Percentiles rank a stretch among this genome's conserved stretches.
These are phyloP conservation scores for Durotheca rogersii DNA, from an alignment of 495 filamentous ascomycete genomes.

Conservation along the genomic window DNA sequence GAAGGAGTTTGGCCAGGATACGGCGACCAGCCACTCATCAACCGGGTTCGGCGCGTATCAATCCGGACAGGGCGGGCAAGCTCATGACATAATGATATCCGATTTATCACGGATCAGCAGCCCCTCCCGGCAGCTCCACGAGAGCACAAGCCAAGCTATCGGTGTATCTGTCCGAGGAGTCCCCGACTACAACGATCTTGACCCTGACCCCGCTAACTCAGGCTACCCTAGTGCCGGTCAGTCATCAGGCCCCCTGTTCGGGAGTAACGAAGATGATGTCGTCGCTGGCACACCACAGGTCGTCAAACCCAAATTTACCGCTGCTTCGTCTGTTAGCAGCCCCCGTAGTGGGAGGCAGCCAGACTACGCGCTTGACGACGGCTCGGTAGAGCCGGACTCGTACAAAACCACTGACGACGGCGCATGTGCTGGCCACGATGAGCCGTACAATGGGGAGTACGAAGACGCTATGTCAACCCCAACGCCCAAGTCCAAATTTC, in stretches of 20 bases:
- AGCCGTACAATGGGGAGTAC: not conserved
- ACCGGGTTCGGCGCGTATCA: slow-evolving; percentile 7
- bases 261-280: slow-evolving; percentile 19
- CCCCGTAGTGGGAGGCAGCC: slow-evolving; percentile 43
- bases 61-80: slow-evolving; percentile 14
- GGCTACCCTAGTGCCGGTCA: slow-evolving; percentile 7
- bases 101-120: slow-evolving; percentile 29
- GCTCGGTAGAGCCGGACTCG: slow-evolving; percentile 29
- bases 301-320: slow-evolving; percentile 7
- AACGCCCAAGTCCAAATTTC: slow-evolving; percentile 12
- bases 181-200: not conserved
- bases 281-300: slow-evolving; percentile 26
- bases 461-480: slow-evolving; percentile 14
- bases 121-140: slow-evolving; percentile 34
- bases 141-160: slow-evolving; percentile 26
- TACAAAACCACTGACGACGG: slow-evolving; percentile 26
- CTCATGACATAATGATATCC: slow-evolving; percentile 13
- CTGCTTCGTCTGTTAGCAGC: slow-evolving; percentile 38
- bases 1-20: not conserved
- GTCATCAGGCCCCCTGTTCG: slow-evolving; percentile 20
- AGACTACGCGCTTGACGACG: slow-evolving; percentile 36
- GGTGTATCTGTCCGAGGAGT: slow-evolving; percentile 2
- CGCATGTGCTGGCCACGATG: not conserved
- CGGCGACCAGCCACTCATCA: not conserved
- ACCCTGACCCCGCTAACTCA: slow-evolving; percentile 6